phyloP scores from a whole-genome alignment of 805 yeast species.

The Candida ipomoeae region DNA sequence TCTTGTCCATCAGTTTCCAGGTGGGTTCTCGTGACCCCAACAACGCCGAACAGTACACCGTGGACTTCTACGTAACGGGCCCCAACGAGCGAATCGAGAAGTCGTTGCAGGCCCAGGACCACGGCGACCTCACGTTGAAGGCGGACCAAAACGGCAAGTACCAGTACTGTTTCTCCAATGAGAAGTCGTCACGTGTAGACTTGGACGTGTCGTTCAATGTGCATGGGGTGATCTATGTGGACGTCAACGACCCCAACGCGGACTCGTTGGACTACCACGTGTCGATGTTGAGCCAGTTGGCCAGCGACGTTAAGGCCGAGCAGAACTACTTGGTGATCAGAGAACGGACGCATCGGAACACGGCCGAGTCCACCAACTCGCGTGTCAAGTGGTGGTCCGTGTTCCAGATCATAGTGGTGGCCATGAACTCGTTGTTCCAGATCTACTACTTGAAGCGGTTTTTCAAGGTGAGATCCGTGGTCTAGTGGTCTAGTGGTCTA shows the following conservation, averaged over 20 bases:
- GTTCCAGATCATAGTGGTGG: conserved; percentile 84
- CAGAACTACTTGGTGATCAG: conserved; percentile 89
- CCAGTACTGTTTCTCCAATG: conserved; percentile 89
- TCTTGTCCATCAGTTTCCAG: conserved; percentile 83
- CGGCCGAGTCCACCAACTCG: conserved; percentile 95
- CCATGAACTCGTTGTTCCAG: conserved; percentile 85
- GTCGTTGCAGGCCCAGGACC: conserved; percentile 56
- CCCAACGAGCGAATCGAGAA: conserved; percentile 48
- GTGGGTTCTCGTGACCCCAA: conserved; percentile 84
- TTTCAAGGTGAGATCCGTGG: conserved; percentile 90
- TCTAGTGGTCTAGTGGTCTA: conserved; percentile 34
- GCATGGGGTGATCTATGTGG: conserved; percentile 87
- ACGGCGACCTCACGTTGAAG: conserved; percentile 71
- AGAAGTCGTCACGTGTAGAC: conserved; percentile 62
- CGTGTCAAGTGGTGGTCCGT: conserved; percentile 98
- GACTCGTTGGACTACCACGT: conserved; percentile 84
- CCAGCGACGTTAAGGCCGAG: conserved; percentile 87
- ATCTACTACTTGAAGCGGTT: conserved; percentile 90
- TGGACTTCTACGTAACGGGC: conserved; percentile 54
- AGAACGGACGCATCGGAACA: conserved; percentile 96
- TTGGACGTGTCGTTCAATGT: conserved; percentile 94
- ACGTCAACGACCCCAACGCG: conserved; percentile 66
- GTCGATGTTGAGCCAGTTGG: conserved; percentile 65
- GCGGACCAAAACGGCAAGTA: conserved; percentile 71
- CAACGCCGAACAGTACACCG: conserved; percentile 58